Conservation (phyloP, 225 moss, liverwort and hornwort species). For the Pseudoscleropodium purum region DNA sequence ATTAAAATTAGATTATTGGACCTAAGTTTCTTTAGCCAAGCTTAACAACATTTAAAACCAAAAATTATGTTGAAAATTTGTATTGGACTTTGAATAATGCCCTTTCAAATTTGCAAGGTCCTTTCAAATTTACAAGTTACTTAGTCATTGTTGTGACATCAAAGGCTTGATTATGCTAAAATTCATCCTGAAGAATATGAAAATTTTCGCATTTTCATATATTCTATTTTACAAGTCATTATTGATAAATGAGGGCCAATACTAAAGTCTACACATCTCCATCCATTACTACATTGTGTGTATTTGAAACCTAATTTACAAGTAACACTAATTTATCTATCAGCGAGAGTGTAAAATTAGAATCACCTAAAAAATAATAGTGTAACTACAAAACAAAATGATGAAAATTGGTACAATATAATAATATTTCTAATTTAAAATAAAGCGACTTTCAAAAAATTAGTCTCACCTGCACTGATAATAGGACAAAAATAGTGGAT, state of each 20-base stretch:
- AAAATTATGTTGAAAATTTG: background rate
- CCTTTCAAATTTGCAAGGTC: accelerated
- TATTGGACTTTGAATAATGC: background rate
- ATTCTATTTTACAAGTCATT: background rate
- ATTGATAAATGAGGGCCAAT: no score
- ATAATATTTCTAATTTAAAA: background rate
- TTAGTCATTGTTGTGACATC: background rate
- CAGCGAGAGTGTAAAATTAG: background rate
- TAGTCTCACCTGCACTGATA: background rate
- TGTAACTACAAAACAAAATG: background rate
- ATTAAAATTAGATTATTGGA: background rate
- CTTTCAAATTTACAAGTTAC: accelerated
- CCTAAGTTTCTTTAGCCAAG: background rate
- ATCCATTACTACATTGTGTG: background rate
- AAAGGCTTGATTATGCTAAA: background rate
- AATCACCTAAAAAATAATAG: background rate
- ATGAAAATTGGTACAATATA: background rate
- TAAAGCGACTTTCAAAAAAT: background rate
- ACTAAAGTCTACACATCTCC: background rate
- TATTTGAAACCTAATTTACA: background rate
- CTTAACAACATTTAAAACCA: background rate
- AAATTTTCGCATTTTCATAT: accelerated
- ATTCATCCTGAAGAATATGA: background rate
- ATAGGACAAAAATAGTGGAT: background rate
- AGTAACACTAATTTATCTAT: no score